A percentile compares a stretch with the other conserved stretches of the same genome.
phyloP scores from a whole-genome alignment of 2,329 filamentous ascomycete species.

The Colletotrichum kahawae region DNA sequence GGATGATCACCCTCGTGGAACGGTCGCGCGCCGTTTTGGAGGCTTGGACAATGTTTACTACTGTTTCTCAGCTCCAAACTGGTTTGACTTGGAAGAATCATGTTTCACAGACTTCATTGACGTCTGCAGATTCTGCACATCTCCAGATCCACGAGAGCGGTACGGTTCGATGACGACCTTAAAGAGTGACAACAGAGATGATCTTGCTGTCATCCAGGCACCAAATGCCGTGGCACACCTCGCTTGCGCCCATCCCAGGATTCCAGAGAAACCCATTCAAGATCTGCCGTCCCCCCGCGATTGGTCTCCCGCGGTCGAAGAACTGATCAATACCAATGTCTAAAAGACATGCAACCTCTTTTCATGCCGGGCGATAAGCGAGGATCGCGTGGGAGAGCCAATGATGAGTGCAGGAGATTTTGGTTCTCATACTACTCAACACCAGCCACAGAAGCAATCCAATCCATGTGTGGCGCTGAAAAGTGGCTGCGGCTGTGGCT shows the following conservation, averaged over 20 bases:
- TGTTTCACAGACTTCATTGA: neutral
- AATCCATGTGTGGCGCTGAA: neutral
- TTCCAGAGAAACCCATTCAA: neutral
- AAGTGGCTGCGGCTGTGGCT: neutral
- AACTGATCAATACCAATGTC: conserved; percentile 8
- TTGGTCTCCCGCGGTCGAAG: neutral
- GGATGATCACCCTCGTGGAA: neutral
- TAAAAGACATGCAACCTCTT: neutral
- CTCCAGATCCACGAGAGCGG: neutral
- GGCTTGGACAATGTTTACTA: neutral
- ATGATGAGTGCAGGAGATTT: neutral
- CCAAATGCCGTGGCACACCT: neutral
- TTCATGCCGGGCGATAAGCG: conserved; percentile 14
- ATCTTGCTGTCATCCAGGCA: neutral
- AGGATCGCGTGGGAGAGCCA: neutral
- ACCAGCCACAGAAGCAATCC: neutral
- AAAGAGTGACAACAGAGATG: neutral
- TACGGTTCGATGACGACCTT: neutral
- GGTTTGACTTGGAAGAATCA: neutral
- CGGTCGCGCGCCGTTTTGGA: neutral
- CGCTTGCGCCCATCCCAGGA: neutral
- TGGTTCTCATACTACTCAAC: neutral
- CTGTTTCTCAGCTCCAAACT: neutral
- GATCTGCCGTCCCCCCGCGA: neutral
- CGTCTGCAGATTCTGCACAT: neutral